Evolutionary conservation across 495 filamentous ascomycete genomes (phyloP), one percentile per base, ranked within the genome.

Genomic region (Xylaria grammica): DNA sequence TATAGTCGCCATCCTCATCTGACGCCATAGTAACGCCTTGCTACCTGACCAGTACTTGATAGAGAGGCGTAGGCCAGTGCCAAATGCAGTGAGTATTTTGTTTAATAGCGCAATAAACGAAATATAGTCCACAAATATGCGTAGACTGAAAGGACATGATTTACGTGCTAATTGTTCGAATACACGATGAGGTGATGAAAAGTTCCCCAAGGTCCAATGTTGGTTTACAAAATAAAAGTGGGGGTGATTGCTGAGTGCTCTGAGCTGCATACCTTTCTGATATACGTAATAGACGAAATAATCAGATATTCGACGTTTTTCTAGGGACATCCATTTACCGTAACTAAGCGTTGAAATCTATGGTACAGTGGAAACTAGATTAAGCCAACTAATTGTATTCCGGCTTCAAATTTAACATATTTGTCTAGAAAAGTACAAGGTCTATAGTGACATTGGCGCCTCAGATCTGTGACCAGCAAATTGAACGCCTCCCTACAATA

Each of bases 1-100:
- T 87, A 78, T 90, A 90, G 71, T 90, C 87, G 56, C 86, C 84
- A 36, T 64, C 62, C 29, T 83, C 85, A 7, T 84, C 84, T 44
- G 68, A 66, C 17, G 60, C 69, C 26, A 65, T 65, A 17, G 22
- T 30, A 5, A 26, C 3, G 29, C 15, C 29, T 45, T 38, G 8
- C 10, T 30, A 17, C 20, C 48, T 11, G 20, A 22, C 11, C 4
- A 19, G 17, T 27, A 24, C 56, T 59, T 46, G 17, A 17, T 36
- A 26, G 9, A 26, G 1, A 17, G 20, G 24, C 19, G 11, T 9
- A 19, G 17, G 13, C 34, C 2, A 15, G 26, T 30, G 24, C 8
- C 17, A 20, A 22, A 20, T 22, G 32, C 9, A 1, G 36, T 4
- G 6, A 15, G 22, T 56, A 5, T 26, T 10, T 19, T 11, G 10